phyloP scores from a whole-genome alignment of 2,329 filamentous ascomycete genomes.

The Emmonsia crescens region DNA sequence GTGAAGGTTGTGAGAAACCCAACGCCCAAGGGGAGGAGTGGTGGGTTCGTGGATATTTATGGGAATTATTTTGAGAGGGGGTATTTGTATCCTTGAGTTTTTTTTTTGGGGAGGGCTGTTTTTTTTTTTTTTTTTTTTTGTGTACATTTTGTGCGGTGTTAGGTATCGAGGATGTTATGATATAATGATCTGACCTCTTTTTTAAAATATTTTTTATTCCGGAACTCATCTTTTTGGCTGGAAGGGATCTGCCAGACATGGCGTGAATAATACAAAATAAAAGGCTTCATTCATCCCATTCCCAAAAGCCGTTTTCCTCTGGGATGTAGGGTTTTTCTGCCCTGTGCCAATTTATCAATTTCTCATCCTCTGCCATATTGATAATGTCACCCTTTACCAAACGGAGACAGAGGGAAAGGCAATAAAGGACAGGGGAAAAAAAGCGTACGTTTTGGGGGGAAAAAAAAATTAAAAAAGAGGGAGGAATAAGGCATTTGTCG shows the following conservation, averaged over 20 bases:
- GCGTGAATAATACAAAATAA: not conserved
- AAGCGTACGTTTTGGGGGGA: not conserved
- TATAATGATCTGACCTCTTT: not conserved
- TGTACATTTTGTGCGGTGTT: not conserved
- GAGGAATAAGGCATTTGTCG: not conserved
- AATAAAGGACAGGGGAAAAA: not conserved
- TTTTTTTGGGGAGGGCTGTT: conserved; percentile 14
- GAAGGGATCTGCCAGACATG: not conserved
- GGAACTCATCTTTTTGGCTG: not conserved
- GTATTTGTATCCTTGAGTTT: conserved; percentile 39
- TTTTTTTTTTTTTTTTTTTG: no score
- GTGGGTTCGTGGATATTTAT: conserved; percentile 40
- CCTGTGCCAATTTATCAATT: not conserved
- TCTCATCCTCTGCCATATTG: not conserved
- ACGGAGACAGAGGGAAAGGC: no score
- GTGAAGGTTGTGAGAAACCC: conserved; percentile 45
- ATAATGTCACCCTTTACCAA: not conserved
- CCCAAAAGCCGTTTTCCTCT: not conserved
- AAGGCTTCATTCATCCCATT: not conserved
- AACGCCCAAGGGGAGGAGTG: conserved; percentile 26
- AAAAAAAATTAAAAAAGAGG: not conserved
- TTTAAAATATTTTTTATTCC: not conserved
- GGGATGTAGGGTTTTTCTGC: not conserved
- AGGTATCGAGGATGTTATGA: not conserved
- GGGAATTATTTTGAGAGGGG: conserved; percentile 45